Conservation (phyloP, 345 rosid species). For the Punica granatum region DNA sequence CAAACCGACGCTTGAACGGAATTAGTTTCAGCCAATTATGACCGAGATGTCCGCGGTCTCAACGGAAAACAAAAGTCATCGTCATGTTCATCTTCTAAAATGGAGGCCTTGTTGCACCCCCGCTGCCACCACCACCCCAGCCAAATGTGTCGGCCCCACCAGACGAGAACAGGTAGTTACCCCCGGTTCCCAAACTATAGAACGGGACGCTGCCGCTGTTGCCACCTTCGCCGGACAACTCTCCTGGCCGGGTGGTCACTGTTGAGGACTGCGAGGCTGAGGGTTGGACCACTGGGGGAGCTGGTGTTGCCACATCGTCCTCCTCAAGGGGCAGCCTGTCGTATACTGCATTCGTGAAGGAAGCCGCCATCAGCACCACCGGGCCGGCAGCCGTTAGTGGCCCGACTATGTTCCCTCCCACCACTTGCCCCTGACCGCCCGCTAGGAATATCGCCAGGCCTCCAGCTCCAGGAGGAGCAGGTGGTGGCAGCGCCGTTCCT, state of each 20-base stretch:
- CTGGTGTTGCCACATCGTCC: constrained; percentile 21
- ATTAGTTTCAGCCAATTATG: no score
- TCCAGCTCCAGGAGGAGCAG: constrained; percentile 62
- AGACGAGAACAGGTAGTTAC: constrained; percentile 33
- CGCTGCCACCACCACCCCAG: constrained; percentile 24
- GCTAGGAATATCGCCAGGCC: constrained; percentile 57
- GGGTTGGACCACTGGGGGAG: constrained; percentile 21
- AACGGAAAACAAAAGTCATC: no score
- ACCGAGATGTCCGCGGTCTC: no score
- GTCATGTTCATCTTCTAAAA: constrained; percentile 24
- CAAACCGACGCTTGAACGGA: no score
- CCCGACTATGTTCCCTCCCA: constrained; percentile 70
- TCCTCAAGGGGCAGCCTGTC: constrained; percentile 66
- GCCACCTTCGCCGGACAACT: constrained; percentile 8
- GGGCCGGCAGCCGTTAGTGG: constrained; percentile 61
- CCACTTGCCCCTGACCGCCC: constrained; percentile 69
- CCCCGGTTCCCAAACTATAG: constrained; percentile 47
- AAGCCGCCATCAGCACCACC: constrained; percentile 63
- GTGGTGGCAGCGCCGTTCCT: constrained; percentile 64
- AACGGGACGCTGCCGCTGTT: constrained; percentile 39
- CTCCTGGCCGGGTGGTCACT: constrained; percentile 23
- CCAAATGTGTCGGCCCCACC: constrained; percentile 37
- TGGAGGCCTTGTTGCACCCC: constrained; percentile 33
- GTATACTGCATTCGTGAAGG: constrained; percentile 61
- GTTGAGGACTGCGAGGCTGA: constrained; percentile 28